A percentile compares a stretch with the other conserved stretches of the same genome.
Conservation (phyloP, 1,139 yeast species). For the Ogataea hybrid region DNA sequence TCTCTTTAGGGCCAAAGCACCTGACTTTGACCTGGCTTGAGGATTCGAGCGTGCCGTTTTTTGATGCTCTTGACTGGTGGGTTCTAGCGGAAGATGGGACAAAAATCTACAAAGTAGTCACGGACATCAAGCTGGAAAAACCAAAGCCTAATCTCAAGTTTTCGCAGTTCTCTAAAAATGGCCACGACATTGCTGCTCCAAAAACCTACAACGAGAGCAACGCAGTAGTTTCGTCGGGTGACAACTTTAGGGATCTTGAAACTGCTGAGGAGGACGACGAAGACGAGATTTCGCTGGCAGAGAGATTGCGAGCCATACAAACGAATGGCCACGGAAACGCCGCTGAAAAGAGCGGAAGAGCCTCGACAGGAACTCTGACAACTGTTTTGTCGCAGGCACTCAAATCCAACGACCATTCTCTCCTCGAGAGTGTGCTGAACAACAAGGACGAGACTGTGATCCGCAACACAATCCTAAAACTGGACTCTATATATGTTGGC, state of each 20-base stretch:
- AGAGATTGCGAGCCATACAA: conserved; percentile 48
- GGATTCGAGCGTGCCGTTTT: conserved; percentile 60
- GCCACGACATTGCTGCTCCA: conserved; percentile 72
- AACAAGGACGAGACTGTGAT: conserved; percentile 74
- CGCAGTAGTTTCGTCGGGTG: conserved; percentile 65
- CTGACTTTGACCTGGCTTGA: conserved; percentile 70
- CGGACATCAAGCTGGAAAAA: conserved; percentile 39
- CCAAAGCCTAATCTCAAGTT: conserved; percentile 38
- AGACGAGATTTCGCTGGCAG: conserved; percentile 46
- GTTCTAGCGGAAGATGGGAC: conserved; percentile 30
- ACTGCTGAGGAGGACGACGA: conserved; percentile 34
- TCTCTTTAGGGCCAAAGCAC: conserved; percentile 42
- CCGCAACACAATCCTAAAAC: conserved; percentile 29
- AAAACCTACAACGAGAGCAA: conserved; percentile 67
- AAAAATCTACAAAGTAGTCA: conserved; percentile 26
- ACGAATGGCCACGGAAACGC: conserved; percentile 24
- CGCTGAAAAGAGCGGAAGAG: conserved; percentile 27
- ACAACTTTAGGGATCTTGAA: conserved; percentile 54
- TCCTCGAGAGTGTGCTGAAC: conserved; percentile 76
- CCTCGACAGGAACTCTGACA: conserved; percentile 62
- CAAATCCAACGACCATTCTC: conserved; percentile 66
- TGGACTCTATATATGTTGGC: conserved; percentile 63
- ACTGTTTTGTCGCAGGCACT: conserved; percentile 69
- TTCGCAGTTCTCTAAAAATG: conserved; percentile 43
- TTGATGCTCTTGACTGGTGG: conserved; percentile 60